phyloP scores from a whole-genome alignment of 1,284 basidiomycete species.

The Hemileia vastatrix region DNA sequence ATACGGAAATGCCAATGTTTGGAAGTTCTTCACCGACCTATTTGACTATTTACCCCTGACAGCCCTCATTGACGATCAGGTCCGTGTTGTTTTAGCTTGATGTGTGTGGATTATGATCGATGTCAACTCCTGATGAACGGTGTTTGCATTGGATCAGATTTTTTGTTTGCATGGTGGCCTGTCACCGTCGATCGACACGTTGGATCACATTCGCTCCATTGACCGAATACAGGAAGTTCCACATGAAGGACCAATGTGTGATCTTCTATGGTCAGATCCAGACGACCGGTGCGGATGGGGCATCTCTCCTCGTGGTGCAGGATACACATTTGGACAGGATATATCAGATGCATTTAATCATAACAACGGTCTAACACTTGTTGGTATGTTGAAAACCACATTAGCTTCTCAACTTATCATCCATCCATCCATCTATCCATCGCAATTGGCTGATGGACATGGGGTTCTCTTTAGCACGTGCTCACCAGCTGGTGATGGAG shows the following conservation, averaged over 20 bases:
- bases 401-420: neutral
- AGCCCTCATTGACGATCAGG: constrained; percentile 96
- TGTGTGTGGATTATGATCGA: neutral
- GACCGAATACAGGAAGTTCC: constrained; percentile 98
- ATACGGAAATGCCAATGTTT: constrained; percentile 99
- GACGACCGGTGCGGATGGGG: constrained; percentile 99
- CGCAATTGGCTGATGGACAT: neutral
- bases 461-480: constrained; percentile 55
- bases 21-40: constrained; percentile 97
- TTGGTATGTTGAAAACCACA: constrained; percentile 49
- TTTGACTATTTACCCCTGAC: constrained; percentile 97
- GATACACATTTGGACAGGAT: constrained; percentile 98
- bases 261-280: constrained; percentile 96
- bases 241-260: constrained; percentile 99
- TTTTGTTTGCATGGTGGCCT: constrained; percentile 98
- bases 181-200: constrained; percentile 96
- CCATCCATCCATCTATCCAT: neutral
- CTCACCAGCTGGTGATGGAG: constrained; percentile 98
- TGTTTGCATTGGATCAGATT: constrained; percentile 56
- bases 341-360: constrained; percentile 98
- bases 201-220: constrained; percentile 96
- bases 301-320: constrained; percentile 95
- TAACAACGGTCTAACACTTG: constrained; percentile 94
- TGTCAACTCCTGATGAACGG: neutral
- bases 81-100: constrained; percentile 48